Percentiles rank a stretch among this genome's conserved stretches.
Evolutionary conservation across 2,329 filamentous ascomycete genomes (phyloP).

Genomic region (Cladophialophora chaetospira): DNA sequence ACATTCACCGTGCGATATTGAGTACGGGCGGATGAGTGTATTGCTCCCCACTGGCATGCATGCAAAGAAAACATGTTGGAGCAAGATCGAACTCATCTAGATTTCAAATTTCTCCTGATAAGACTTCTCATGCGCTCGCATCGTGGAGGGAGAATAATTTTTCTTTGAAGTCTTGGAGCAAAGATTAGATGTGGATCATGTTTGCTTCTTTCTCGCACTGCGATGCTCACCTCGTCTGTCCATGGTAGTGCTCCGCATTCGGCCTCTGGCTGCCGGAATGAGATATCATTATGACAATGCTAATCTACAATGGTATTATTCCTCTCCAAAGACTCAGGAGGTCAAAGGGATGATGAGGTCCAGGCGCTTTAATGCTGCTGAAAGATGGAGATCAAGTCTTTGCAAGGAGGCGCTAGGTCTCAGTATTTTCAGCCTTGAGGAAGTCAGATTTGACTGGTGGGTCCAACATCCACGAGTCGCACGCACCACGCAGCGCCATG

Average conservation of each 20-base stretch:
- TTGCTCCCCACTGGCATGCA: no score
- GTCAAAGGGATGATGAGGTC: neutral
- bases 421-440: slow-evolving; percentile 1
- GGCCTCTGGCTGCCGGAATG: neutral
- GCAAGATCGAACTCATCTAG: no score
- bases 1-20: neutral
- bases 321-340: slow-evolving; percentile 2
- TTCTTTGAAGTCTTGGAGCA: neutral
- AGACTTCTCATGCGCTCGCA: neutral
- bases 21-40: no score
- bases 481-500: neutral
- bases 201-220: neutral
- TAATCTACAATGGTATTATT: no score
- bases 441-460: neutral
- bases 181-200: neutral
- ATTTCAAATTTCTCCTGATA: neutral
- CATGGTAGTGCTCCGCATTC: neutral
- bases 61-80: no score
- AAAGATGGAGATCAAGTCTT: slow-evolving; percentile 3
- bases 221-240: neutral
- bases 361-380: neutral
- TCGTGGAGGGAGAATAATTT: neutral
- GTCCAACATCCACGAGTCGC: slow-evolving; percentile 2
- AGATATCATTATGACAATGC: neutral
- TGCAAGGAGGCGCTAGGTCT: neutral